These are phyloP conservation scores for Diplocarpon mali DNA, from an alignment of 2,329 filamentous ascomycete genomes.

Conservation along the genomic window DNA sequence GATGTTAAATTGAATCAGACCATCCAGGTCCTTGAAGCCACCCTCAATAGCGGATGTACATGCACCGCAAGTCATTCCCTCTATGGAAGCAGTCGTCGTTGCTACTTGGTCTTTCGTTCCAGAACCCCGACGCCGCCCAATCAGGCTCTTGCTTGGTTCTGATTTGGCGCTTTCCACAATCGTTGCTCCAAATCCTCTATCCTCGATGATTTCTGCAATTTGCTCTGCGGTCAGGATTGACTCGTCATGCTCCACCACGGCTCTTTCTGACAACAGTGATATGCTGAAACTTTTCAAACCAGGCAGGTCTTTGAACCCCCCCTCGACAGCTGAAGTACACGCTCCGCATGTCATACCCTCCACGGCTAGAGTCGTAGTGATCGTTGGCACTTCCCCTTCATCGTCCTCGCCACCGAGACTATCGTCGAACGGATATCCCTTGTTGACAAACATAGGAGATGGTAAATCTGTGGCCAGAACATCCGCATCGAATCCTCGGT, in stretches of 20 bases:
- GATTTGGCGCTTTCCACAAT: conserved; percentile 60
- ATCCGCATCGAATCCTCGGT: conserved; percentile 83
- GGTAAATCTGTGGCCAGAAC: conserved; percentile 74
- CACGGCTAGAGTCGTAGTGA: conserved; percentile 60
- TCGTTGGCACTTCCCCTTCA: conserved; percentile 19
- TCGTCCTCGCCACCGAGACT: conserved; percentile 25
- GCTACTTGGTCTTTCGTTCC: conserved; percentile 33
- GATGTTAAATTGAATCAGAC: conserved; percentile 84
- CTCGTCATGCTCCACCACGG: conserved; percentile 73
- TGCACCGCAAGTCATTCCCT: conserved; percentile 95
- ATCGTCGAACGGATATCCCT: conserved; percentile 27
- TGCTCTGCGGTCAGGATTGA: conserved; percentile 38
- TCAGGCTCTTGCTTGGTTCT: conserved; percentile 26
- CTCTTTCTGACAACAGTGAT: conserved; percentile 72
- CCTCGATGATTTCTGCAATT: conserved; percentile 49
- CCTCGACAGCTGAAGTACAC: conserved; percentile 76
- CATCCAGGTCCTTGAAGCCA: conserved; percentile 66
- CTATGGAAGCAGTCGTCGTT: conserved; percentile 78
- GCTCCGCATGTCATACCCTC: conserved; percentile 89
- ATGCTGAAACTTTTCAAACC: conserved; percentile 71
- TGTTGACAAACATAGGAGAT: conserved; percentile 34
- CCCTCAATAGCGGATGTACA: conserved; percentile 87
- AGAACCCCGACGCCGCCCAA: conserved; percentile 22
- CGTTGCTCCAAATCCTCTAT: conserved; percentile 70
- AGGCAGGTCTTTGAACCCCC: conserved; percentile 62